Evolutionary conservation across 441 rosid genomes (phyloP).

Genomic region (Erodium trifolium): DNA sequence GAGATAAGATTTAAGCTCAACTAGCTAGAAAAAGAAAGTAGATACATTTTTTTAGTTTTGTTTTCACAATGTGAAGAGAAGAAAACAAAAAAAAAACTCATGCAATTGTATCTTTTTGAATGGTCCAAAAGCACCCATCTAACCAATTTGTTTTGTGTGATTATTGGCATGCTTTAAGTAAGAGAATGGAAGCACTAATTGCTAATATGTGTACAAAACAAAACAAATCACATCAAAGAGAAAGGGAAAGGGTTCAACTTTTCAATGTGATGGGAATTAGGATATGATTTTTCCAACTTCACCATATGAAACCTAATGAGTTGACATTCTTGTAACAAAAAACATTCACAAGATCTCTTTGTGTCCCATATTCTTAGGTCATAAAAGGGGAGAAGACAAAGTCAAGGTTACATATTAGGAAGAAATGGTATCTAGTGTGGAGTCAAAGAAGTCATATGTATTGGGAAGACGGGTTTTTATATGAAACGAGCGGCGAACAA

Average conservation of each 20-base stretch:
- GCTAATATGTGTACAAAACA: not conserved
- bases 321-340: not conserved
- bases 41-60: no score
- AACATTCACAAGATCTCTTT: not conserved
- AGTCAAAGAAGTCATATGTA: no score
- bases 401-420: no score
- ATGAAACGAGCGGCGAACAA: no score
- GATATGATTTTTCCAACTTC: not conserved
- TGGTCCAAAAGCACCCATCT: not conserved
- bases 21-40: no score
- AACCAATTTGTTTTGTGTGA: not conserved
- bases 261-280: not conserved
- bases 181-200: not conserved
- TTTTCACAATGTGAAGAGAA: not conserved
- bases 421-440: no score
- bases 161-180: not conserved
- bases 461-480: no score
- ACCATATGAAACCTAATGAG: not conserved
- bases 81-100: not conserved
- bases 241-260: not conserved
- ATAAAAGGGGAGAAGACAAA: not conserved
- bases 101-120: not conserved
- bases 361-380: not conserved
- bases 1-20: no score
- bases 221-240: not conserved